Evolutionary conservation across 345 rosid species (phyloP).

Genomic region (Citrus glauca): DNA sequence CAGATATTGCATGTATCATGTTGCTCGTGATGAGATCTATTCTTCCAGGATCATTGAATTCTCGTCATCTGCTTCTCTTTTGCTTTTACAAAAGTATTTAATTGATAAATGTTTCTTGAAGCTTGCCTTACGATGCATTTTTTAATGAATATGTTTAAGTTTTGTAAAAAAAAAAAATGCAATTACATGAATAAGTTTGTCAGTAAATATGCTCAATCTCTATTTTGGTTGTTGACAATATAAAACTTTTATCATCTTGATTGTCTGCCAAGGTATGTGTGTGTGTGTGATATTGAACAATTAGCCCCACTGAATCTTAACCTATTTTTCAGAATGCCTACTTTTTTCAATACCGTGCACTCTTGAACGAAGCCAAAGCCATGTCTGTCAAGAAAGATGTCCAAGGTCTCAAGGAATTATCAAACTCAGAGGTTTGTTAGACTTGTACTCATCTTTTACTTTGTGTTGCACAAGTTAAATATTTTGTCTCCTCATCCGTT

Average conservation of each 20-base stretch:
- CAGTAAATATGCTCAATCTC: not conserved
- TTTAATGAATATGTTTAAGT: not conserved
- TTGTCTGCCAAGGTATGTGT: not conserved
- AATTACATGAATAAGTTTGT: not conserved
- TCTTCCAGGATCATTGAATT: not conserved
- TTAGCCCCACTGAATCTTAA: not conserved
- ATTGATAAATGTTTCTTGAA: not conserved
- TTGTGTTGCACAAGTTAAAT: not conserved
- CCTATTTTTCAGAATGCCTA: constrained; percentile 45
- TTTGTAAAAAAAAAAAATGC: not conserved
- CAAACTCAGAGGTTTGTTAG: constrained; percentile 44
- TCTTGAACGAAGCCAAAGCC: constrained; percentile 53
- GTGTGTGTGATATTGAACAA: not conserved
- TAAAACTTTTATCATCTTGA: not conserved
- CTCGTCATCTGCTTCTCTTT: not conserved
- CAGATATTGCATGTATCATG: not conserved
- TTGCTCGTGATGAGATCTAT: not conserved
- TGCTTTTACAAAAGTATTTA: not conserved
- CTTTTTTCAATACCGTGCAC: constrained; percentile 40
- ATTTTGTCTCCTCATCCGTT: constrained; percentile 16
- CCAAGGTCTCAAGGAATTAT: constrained; percentile 50
- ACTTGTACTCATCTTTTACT: constrained; percentile 3
- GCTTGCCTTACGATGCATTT: not conserved
- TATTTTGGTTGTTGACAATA: not conserved
- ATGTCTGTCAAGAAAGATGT: constrained; percentile 62